phyloP scores from a whole-genome alignment of 2,329 filamentous ascomycete genomes.

The Pseudogymnoascus pannorum region DNA sequence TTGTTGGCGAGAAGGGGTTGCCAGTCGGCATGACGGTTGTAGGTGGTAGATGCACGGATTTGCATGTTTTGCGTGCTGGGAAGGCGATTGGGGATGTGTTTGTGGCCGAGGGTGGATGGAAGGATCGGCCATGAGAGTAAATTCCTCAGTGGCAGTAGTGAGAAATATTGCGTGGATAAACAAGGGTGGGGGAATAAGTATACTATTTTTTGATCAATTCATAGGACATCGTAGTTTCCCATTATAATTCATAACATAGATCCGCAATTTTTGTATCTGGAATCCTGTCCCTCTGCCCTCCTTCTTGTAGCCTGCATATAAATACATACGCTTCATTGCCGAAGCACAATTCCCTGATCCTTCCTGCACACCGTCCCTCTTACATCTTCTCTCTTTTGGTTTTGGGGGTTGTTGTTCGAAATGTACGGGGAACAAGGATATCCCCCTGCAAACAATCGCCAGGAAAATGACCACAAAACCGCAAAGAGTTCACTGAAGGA shows the following conservation, averaged over 20 bases:
- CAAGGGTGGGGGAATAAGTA: background rate
- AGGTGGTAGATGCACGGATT: slow-evolving; percentile 38
- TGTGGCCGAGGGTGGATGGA: slow-evolving; percentile 32
- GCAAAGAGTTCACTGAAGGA: no score
- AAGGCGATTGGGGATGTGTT: slow-evolving; percentile 36
- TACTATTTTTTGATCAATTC: background rate
- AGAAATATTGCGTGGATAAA: background rate
- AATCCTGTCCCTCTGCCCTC: no score
- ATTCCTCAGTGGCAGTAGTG: background rate
- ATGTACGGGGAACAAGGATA: no score
- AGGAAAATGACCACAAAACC: no score
- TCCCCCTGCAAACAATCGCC: no score
- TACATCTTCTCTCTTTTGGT: no score
- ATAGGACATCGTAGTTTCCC: background rate
- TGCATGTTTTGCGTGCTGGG: slow-evolving; percentile 35
- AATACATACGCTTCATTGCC: no score
- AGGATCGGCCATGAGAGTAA: slow-evolving; percentile 18
- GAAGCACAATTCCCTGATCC: no score
- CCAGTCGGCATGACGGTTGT: slow-evolving; percentile 53
- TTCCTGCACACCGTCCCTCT: no score
- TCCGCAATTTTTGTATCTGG: no score
- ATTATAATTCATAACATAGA: background rate
- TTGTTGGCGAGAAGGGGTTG: slow-evolving; percentile 47
- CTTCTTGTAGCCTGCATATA: no score
- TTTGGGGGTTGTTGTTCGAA: no score